Evolutionary conservation across 495 filamentous ascomycete species (phyloP).

Genomic region (Cercophora scortea): DNA sequence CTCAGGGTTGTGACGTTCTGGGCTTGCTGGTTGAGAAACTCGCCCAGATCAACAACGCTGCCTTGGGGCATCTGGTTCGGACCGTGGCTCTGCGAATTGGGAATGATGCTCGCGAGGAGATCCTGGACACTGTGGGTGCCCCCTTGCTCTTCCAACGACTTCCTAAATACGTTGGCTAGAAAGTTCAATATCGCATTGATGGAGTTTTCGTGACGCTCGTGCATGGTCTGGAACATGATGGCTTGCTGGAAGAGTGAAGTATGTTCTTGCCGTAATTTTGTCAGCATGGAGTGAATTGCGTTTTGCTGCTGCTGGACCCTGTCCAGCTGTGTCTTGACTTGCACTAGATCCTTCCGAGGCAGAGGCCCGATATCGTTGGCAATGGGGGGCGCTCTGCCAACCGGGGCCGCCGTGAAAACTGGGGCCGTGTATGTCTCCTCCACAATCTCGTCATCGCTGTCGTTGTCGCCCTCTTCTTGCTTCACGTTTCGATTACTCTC

Average conservation of each 20-base stretch:
- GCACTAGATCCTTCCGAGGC: slow-evolving; percentile 70
- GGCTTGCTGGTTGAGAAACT: slow-evolving; percentile 44
- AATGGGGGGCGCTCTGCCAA: slow-evolving; percentile 12
- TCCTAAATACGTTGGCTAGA: slow-evolving; percentile 91
- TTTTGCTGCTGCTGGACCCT: slow-evolving; percentile 76
- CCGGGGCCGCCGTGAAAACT: slow-evolving; percentile 3
- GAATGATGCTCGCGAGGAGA: slow-evolving; percentile 62
- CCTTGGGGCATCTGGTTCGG: slow-evolving; percentile 47
- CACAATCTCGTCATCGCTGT: slow-evolving; percentile 58
- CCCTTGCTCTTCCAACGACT: slow-evolving; percentile 49
- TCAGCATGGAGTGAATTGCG: slow-evolving; percentile 72
- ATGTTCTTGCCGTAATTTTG: slow-evolving; percentile 73
- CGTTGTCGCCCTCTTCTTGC: slow-evolving; percentile 61
- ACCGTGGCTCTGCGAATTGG: slow-evolving; percentile 34
- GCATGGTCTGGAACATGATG: slow-evolving; percentile 78
- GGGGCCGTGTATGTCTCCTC: slow-evolving; percentile 27
- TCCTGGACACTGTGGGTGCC: slow-evolving; percentile 62
- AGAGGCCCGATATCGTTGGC: slow-evolving; percentile 41
- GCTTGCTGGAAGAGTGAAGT: slow-evolving; percentile 85
- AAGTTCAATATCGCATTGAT: slow-evolving; percentile 98
- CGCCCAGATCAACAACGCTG: slow-evolving; percentile 68
- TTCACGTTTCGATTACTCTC: slow-evolving; percentile 35
- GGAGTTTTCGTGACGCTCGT: slow-evolving; percentile 92
- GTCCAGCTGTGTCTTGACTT: slow-evolving; percentile 70
- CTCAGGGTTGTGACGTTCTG: slow-evolving; percentile 25